phyloP scores from a whole-genome alignment of 2,329 filamentous ascomycete genomes.

The Camptophora hylomeconis region DNA sequence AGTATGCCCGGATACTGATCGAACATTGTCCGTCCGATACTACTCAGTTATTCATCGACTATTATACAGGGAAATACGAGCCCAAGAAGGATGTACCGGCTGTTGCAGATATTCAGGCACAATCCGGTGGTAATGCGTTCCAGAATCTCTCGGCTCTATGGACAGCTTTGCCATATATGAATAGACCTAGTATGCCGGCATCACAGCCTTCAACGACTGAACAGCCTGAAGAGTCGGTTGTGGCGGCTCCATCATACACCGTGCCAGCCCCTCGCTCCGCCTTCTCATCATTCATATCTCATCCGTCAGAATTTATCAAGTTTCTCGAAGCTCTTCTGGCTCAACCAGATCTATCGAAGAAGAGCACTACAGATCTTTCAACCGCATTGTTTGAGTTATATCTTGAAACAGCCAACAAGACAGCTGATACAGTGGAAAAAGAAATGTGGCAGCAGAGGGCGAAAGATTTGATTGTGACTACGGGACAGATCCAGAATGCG shows the following conservation, averaged over 20 bases:
- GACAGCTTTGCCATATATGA: slow-evolving; percentile 72
- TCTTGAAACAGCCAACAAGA: slow-evolving; percentile 69
- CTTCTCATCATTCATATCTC: slow-evolving; percentile 93
- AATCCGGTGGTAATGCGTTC: slow-evolving; percentile 58
- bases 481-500: slow-evolving; percentile 54
- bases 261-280: slow-evolving; percentile 74
- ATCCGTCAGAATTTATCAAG: slow-evolving; percentile 77
- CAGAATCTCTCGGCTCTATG: slow-evolving; percentile 76
- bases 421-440: slow-evolving; percentile 48
- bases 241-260: slow-evolving; percentile 47
- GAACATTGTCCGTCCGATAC: slow-evolving; percentile 73
- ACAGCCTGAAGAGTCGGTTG: slow-evolving; percentile 19
- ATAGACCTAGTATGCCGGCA: slow-evolving; percentile 32
- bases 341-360: slow-evolving; percentile 55
- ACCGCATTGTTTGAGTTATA: slow-evolving; percentile 99
- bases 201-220: slow-evolving; percentile 41
- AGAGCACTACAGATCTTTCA: slow-evolving; percentile 74
- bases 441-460: slow-evolving; percentile 83
- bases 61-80: slow-evolving; percentile 76
- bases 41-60: slow-evolving; percentile 82
- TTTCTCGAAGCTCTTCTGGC: slow-evolving; percentile 82
- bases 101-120: slow-evolving; percentile 31
- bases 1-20: slow-evolving; percentile 82
- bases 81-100: slow-evolving; percentile 54
- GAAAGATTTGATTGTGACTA: slow-evolving; percentile 58